Evolutionary conservation across 495 filamentous ascomycete genomes (phyloP), one percentile per base, ranked within the genome.

Genomic region (Xylaria telfairii): DNA sequence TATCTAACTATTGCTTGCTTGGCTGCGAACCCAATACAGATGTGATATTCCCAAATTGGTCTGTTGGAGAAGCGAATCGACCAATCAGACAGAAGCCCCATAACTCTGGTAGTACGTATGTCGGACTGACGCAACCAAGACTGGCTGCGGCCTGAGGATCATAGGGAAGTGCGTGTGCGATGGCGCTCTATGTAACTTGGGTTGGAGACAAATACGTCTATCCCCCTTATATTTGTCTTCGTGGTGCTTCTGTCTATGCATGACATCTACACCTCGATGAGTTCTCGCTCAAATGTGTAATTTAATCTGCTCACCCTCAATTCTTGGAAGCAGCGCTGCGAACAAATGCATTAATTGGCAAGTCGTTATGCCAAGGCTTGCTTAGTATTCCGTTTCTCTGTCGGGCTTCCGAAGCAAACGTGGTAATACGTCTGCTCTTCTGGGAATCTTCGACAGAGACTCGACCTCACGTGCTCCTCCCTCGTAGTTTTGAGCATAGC

Each of bases 41-140:
- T 51, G 19, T 2, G 19, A 5, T 37, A 65, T 65, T 49, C 62
- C 62, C 62, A 39, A 51, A 65, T 65, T 44, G 44, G 62, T 65
- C 44, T 8, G 44, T 49, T 51, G 44, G 2, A 37, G 44, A 28
- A 47, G 44, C 19, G 9, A n/a, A n/a, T 37, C 19, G 44, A 49
- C 62, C 62, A 65, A 65, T 65, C 44, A 51, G 4, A 51, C n/a
- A 8, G 7, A 37, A 51, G 28, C 0, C 21, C 9, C 41, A n/a
- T 49, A 19, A 51, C 28, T 39, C n/a, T 15, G 7, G 39, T 28
- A 8, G 26, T 3, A 34, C 6, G 4, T 42, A 24, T 17, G 4
- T 39, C 15, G 42, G 28, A 8, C 28, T n/a, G 44, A 51, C 44
- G 24, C 44, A 65, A n/a, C 21, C 24, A 17, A 46, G 41, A 64